These are phyloP conservation scores for Lagenidium sp. DNA, from an alignment of 352 stramenopile genomes.

Conservation along the genomic window DNA sequence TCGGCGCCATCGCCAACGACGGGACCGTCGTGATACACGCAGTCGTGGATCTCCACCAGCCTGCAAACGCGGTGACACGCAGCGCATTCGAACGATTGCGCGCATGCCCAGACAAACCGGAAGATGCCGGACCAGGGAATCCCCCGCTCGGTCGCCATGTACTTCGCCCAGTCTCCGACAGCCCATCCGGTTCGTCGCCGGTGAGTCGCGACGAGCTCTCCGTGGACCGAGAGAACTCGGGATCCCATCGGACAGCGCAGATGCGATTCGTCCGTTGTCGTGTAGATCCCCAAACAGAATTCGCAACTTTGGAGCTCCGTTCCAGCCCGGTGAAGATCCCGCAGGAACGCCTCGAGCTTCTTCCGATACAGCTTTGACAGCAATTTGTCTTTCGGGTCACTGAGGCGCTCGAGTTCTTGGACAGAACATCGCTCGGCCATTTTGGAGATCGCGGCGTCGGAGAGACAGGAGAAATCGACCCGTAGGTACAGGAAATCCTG, in stretches of 20 bases:
- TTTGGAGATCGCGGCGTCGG: constrained; percentile 54
- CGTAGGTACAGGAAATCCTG: constrained; percentile 79
- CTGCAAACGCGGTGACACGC: constrained; percentile 30
- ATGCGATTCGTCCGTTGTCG: constrained; percentile 10
- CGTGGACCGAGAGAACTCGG: constrained; percentile 28
- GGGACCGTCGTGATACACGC: constrained; percentile 33
- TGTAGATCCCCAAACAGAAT: constrained; percentile 37
- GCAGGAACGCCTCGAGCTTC: constrained; percentile 60
- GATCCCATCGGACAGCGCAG: constrained; percentile 29
- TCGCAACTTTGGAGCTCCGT: constrained; percentile 23
- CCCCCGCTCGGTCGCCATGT: constrained; percentile 33
- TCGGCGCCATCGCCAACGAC: constrained; percentile 25
- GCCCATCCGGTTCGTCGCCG: too few relatives aligned
- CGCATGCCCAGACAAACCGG: constrained; percentile 78
- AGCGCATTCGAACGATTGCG: constrained; percentile 39
- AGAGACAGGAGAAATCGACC: constrained; percentile 83
- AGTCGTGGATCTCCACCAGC: constrained; percentile 30
- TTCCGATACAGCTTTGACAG: constrained; percentile 77
- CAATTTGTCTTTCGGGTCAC: constrained; percentile 85
- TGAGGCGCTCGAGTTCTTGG: constrained; percentile 49
- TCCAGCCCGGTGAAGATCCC: constrained; percentile 15
- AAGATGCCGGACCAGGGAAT: constrained; percentile 62
- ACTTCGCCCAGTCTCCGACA: constrained; percentile 33
- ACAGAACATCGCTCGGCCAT: constrained; percentile 53
- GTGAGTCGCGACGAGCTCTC: constrained; percentile 50